Conservation (phyloP, 2,329 filamentous ascomycete species). For the Metarhizium brunneum region DNA sequence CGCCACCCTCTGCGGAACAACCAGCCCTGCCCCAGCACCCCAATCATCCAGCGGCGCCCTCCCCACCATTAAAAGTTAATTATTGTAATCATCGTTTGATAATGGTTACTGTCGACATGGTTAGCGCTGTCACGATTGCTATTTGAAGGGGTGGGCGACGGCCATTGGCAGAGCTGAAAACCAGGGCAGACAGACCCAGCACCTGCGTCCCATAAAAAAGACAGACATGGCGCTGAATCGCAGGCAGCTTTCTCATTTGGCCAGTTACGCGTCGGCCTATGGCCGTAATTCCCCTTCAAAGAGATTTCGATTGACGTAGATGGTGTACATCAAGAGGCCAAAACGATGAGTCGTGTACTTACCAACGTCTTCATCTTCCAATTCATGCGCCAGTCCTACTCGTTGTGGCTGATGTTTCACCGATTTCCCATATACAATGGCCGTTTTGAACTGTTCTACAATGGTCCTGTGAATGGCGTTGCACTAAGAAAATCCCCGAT, state of each 20-base stretch:
- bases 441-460: constrained; percentile 88
- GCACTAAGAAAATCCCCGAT: constrained; percentile 54
- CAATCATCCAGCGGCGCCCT: constrained; percentile 5
- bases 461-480: constrained; percentile 96
- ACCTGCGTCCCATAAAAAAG: not conserved
- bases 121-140: constrained; percentile 6
- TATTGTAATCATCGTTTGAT: constrained; percentile 50
- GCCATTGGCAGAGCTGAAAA: constrained; percentile 5
- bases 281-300: not conserved
- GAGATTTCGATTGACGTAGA: not conserved
- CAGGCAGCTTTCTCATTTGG: not conserved
- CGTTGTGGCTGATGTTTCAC: constrained; percentile 98
- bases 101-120: constrained; percentile 36
- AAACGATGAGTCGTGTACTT: constrained; percentile 27
- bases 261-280: not conserved
- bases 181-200: not conserved
- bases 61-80: constrained; percentile 1
- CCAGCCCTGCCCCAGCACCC: not conserved
- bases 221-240: not conserved
- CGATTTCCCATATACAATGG: constrained; percentile 93
- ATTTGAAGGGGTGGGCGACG: not conserved
- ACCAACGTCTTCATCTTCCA: constrained; percentile 97
- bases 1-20: constrained; percentile 1
- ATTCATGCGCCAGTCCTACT: constrained; percentile 81
- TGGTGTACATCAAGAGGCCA: not conserved